These are phyloP conservation scores for Cladorrhinum samala DNA, from an alignment of 495 filamentous ascomycete species.

Conservation along the genomic window DNA sequence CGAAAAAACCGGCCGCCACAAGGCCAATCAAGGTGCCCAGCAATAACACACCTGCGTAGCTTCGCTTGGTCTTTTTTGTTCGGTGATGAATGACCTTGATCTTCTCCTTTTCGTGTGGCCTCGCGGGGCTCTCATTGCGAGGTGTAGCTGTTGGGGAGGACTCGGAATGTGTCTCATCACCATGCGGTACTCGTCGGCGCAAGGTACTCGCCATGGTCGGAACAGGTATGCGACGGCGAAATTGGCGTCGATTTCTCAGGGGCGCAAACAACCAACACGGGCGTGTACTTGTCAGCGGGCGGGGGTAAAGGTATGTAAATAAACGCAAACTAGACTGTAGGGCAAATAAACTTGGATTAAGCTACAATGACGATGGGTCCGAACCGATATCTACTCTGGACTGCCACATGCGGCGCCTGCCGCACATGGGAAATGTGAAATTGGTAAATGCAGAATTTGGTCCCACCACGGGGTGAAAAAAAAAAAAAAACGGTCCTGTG, in stretches of 20 bases:
- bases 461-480: neutral
- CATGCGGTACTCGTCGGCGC: constrained; percentile 42
- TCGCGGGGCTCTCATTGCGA: constrained; percentile 40
- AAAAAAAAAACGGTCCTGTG: neutral
- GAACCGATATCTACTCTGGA: too few species aligned
- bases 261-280: too few species aligned
- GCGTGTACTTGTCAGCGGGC: too few species aligned
- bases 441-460: neutral
- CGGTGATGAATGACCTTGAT: constrained; percentile 38
- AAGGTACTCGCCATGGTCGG: constrained; percentile 40
- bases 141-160: constrained; percentile 22
- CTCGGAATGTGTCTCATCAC: constrained; percentile 27
- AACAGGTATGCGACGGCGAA: neutral
- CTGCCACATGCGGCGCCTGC: neutral
- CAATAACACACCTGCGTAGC: constrained; percentile 71
- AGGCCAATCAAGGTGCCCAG: constrained; percentile 81
- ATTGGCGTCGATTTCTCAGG: too few species aligned
- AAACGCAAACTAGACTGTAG: too few species aligned
- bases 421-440: neutral
- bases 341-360: too few species aligned
- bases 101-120: constrained; percentile 32
- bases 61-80: constrained; percentile 56
- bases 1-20: constrained; percentile 75
- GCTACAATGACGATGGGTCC: too few species aligned
- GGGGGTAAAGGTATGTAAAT: too few species aligned